Base-by-base conservation (phyloP, 1,284 basidiomycete genomes). In the Pseudozyma pruni region DNA sequence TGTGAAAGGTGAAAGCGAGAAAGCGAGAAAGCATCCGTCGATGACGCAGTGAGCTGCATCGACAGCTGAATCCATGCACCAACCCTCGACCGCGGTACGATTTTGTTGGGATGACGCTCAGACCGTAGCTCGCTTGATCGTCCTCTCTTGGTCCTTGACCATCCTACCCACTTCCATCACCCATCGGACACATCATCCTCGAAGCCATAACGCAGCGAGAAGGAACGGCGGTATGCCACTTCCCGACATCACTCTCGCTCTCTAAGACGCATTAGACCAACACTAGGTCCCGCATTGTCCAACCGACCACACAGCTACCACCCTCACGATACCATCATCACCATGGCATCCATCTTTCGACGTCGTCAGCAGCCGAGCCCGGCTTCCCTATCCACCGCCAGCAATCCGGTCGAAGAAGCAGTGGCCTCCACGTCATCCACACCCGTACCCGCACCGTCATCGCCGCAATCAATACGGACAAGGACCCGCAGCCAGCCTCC, bases 311-410 rank as follows among this genome's bases (percentile, higher is more conserved):
- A n/a, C n/a, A n/a, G n/a, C n/a, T n/a, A n/a, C n/a, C n/a, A n/a
- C n/a, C n/a, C n/a, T n/a, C n/a, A n/a, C n/a, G n/a, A n/a, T n/a
- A n/a, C n/a, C n/a, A n/a, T n/a, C 20, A n/a, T 13, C 50, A 48
- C 11, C 48, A 58, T 66, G 59, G 14, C 58, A 14, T 62, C 69
- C 39, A 56, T 72, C 47, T 72, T 72, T 31, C 51, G 52, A 31
- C 62, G 69, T 38, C 68, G 68, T 8, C 49, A 60, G 25, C 61
- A 64, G 68, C 57, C 68, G 1, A 46, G 49, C 32, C 68, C 68
- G 53, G 61, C 50, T 22, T 46, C 52, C 35, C 43, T 64, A 10
- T 46, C 61, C 9, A 19, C 37, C 1, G 35, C 43, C 8, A 31
- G 25, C 42, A 63, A 55, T 16, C 44, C 52, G 1, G 20, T 53